These are phyloP conservation scores for Xylaria polymorpha DNA, from an alignment of 2,329 filamentous ascomycete genomes.

Conservation along the genomic window DNA sequence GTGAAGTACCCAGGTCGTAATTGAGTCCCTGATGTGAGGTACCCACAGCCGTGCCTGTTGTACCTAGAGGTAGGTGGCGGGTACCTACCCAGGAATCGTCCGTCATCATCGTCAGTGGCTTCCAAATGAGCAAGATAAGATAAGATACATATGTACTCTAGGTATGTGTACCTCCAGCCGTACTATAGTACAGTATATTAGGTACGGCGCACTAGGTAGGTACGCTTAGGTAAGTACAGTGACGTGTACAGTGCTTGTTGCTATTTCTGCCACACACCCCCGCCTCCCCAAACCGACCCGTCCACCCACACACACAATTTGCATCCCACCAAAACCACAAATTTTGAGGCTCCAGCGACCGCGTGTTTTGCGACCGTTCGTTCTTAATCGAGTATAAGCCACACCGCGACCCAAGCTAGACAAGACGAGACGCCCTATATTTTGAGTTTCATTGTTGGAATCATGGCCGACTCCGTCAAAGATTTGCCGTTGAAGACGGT, in stretches of 20 bases:
- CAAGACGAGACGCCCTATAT: conserved; percentile 1
- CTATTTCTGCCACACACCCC: conserved; percentile 41
- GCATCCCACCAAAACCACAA: conserved; percentile 48
- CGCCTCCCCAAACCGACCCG: conserved; percentile 34
- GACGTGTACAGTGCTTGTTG: neutral
- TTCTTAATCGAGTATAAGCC: conserved; percentile 29
- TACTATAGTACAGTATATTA: neutral
- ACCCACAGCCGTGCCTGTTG: neutral
- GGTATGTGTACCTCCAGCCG: no score
- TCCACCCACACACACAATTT: conserved; percentile 46
- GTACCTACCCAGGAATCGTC: neutral
- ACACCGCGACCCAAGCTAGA: conserved; percentile 24
- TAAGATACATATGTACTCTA: no score
- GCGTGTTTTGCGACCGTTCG: conserved; percentile 37
- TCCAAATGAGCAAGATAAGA: no score
- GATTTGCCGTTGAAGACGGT: conserved; percentile 84
- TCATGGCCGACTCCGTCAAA: conserved; percentile 70
- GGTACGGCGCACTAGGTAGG: neutral
- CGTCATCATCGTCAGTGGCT: no score
- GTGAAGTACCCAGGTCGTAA: conserved; percentile 1
- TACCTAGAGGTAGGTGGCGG: neutral
- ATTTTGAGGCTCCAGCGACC: conserved; percentile 43
- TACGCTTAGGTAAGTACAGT: neutral
- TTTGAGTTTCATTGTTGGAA: conserved; percentile 42
- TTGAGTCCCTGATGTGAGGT: neutral